Base-by-base conservation (phyloP, 495 filamentous ascomycete genomes). In the Talaromyces liani region DNA sequence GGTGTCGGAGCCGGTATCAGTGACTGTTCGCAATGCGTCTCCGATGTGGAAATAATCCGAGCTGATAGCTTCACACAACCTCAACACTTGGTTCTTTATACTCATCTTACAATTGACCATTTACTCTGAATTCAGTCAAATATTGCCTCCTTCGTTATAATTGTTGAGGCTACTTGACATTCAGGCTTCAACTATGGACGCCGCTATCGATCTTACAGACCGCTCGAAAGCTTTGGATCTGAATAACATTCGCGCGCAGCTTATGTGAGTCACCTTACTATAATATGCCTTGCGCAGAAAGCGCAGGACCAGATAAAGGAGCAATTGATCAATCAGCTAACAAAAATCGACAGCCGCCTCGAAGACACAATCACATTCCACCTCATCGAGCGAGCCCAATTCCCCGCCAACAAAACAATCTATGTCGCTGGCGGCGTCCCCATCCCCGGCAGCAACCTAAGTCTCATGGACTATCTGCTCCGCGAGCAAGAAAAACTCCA, bases 321-420 rank as follows among this genome's bases (percentile, higher is more conserved):
- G 25, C 27, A 45, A 47, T 31, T 67, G 54, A 12, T 27, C 45
- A 47, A 58, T 4, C 45, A 14, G 9, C 29, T 47, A 49, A 53
- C 20, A 10, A 16, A n/a, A 0, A 36, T 34, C 16, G 1, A 12
- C 27, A 97, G 93, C 67, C 94, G 94, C 45, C 83, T 97, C 20
- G 94, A 99, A 79, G 95, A 99, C 72, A 98, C 95, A 63, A 98
- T 99, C 71, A 97, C 90, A 69, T 99, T 97, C 79, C 91, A 98
- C 78, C 80, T 98, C 24, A 99, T 99, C 71, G 95, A 99, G 73
- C 90, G 95, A 25, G 95, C 93, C 34, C 95, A 99, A 78, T 99
- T 99, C 75, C 93, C 93, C 0, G 81, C 93, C 62, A 98, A 97
- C 80, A 79, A 82, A 60, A 91, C 88, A 71, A 91, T 98, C 74